These are phyloP conservation scores for Acer campestre DNA, from an alignment of 345 rosid genomes.

Conservation along the genomic window DNA sequence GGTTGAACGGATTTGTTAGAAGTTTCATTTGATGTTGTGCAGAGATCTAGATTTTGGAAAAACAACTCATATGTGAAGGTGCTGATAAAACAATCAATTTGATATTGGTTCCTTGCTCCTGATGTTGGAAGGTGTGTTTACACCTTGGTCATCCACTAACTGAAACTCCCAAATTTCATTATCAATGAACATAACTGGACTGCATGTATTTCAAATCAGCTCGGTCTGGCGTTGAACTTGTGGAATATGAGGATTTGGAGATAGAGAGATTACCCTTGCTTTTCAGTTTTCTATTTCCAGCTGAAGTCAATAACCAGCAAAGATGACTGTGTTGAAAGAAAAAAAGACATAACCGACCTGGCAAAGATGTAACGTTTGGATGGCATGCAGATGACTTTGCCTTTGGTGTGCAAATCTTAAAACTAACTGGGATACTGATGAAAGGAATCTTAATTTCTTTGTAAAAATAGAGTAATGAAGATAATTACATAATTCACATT, in stretches of 20 bases:
- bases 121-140: background rate
- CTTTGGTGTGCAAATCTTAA: background rate
- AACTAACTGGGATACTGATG: background rate
- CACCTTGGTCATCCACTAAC: background rate
- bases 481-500: background rate
- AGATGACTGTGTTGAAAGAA: background rate
- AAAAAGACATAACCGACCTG: background rate
- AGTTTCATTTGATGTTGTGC: background rate
- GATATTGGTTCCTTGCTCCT: background rate
- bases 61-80: background rate
- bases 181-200: background rate
- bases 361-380: background rate
- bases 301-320: background rate
- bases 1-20: background rate
- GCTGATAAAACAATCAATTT: background rate
- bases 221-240: background rate
- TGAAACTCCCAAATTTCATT: slow-evolving; percentile 2
- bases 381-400: slow-evolving; percentile 2
- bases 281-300: background rate
- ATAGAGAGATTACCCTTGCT: background rate
- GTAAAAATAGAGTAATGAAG: background rate
- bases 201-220: slow-evolving; percentile 1
- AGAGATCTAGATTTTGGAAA: slow-evolving; percentile 5
- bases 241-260: background rate
- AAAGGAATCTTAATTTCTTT: background rate